Evolutionary conservation across 225 moss, liverwort and hornwort species (phyloP).

Genomic region (Marchantia paleacea): DNA sequence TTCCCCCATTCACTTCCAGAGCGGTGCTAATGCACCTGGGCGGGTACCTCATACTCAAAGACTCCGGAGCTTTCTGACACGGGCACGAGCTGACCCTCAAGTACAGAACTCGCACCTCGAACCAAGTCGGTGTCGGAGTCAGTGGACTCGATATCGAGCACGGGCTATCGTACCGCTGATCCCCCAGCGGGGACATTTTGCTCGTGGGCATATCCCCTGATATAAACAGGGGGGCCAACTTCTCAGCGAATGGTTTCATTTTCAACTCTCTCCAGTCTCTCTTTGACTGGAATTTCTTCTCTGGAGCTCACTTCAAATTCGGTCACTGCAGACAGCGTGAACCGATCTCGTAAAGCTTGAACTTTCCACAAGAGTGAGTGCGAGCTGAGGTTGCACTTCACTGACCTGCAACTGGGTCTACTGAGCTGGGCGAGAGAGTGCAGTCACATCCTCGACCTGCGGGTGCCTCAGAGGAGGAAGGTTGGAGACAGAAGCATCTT

Average conservation of each 20-base stretch:
- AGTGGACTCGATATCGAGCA: neutral
- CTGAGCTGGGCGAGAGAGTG: too few species aligned
- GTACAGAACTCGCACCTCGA: constrained; percentile 59
- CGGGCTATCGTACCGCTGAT: neutral
- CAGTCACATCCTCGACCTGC: too few species aligned
- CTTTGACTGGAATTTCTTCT: too few species aligned
- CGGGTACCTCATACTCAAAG: constrained; percentile 47
- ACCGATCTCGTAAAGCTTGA: neutral
- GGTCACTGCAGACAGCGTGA: neutral
- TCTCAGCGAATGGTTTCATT: neutral
- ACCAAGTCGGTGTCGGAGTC: constrained; percentile 33
- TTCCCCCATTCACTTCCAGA: constrained; percentile 60
- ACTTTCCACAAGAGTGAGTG: neutral
- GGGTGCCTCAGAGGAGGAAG: too few species aligned
- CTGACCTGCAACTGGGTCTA: too few species aligned
- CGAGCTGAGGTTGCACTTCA: neutral
- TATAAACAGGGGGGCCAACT: neutral
- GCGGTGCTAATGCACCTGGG: constrained; percentile 53
- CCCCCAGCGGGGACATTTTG: neutral
- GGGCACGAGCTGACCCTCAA: constrained; percentile 57
- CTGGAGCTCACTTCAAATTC: neutral
- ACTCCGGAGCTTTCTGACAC: constrained; percentile 51
- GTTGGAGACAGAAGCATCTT: neutral
- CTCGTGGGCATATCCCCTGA: neutral
- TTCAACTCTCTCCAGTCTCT: neutral